Evolutionary conservation across 2,329 filamentous ascomycete genomes (phyloP), one percentile per base, ranked within the genome.

Genomic region (Penicillium sp.): DNA sequence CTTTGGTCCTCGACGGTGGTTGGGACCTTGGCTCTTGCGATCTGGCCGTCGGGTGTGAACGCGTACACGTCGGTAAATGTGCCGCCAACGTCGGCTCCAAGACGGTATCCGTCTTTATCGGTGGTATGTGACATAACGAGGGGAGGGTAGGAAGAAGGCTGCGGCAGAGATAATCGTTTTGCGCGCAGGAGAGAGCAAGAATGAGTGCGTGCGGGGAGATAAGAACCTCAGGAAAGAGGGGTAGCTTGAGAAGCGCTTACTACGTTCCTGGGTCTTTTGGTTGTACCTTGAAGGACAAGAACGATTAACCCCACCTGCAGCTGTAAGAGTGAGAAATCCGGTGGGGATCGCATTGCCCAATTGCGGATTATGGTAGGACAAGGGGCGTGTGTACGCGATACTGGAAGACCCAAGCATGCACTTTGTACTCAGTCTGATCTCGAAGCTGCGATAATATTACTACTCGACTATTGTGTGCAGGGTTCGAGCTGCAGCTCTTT

Each of bases 41-140:
- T 78, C 62, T 79, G 72, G 21, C 80, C 80, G 19, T 75, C 67
- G 1, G 81, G 80, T 3, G 81, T 80, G 61, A 83, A 78, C 30
- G 81, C 80, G 65, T 76, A 83, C 51, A 83, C 75, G 61, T 83
- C 81, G 19, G 81, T 83, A 67, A 83, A 83, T 21, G 81, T 83
- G 53, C 81, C 75, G 56, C 73, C 68, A 4, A 74, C 70, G 47
- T 74, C 72, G 5, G 70, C 70, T 11, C 72, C 71, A 0, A 73
- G 68, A 29, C 51, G 64, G 47, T 61, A 67, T 45, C 47, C 57
- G 8, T 56, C 35, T 56, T 60, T 45, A 19, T 17, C 7, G 7
- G 48, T 38, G 30, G 8, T 44, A 8, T 44, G 9, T 13, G 52
- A 26, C 52, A 61, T 61, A 35, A 1, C 38, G 26, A 26, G 6